A percentile compares a stretch with the other conserved stretches of the same genome.
phyloP scores from a whole-genome alignment of 371 early-diverging fungal genomes.

The Fennellomyces sp. region DNA sequence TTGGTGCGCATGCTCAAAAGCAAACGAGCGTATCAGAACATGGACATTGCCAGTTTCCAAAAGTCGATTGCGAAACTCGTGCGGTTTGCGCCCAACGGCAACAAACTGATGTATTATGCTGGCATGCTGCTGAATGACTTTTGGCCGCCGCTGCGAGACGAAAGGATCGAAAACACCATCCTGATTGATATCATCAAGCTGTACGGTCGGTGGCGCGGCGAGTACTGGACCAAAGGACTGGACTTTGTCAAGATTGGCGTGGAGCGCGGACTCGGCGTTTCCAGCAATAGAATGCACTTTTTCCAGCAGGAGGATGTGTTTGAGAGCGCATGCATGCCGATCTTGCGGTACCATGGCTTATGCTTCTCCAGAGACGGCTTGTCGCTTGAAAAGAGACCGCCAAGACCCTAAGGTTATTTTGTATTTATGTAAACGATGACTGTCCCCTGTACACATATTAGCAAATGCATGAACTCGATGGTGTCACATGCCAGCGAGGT shows the following conservation, averaged over 20 bases:
- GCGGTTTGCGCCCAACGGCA: background rate
- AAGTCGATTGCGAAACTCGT: background rate
- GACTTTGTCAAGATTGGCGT: constrained; percentile 7
- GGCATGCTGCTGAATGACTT: background rate
- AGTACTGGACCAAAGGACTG: constrained; percentile 1
- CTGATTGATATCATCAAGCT: background rate
- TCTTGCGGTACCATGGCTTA: background rate
- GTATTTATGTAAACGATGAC: too few species aligned
- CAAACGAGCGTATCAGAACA: background rate
- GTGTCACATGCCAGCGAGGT: too few species aligned
- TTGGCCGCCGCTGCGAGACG: constrained; percentile 4
- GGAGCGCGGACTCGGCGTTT: constrained; percentile 2
- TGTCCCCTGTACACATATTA: too few species aligned
- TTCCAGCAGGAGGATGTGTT: background rate
- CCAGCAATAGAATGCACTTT: background rate
- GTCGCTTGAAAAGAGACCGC: background rate
- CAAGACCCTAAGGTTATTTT: too few species aligned
- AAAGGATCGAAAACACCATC: constrained; percentile 1
- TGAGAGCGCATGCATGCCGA: background rate
- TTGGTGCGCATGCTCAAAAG: background rate
- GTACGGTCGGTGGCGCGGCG: background rate
- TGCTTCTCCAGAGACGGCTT: background rate
- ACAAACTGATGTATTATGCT: background rate
- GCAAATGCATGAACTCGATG: too few species aligned
- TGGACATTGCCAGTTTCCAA: constrained; percentile 2